These are phyloP conservation scores for Scheffersomyces lignosus DNA, from an alignment of 805 yeast genomes.

Conservation along the genomic window DNA sequence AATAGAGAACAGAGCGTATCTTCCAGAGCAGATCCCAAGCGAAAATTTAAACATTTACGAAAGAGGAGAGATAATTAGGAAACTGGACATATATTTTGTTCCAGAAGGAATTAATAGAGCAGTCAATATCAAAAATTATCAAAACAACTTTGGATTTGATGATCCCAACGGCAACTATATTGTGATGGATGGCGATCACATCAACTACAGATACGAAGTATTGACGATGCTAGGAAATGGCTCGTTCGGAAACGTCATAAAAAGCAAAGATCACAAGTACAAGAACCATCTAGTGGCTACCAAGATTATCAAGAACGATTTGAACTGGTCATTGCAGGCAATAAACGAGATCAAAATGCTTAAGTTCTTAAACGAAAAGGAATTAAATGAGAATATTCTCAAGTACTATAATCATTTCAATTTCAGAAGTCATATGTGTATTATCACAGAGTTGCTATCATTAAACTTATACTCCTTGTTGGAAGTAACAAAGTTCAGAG, in stretches of 20 bases:
- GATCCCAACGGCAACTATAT: slow-evolving; percentile 65
- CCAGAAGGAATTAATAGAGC: slow-evolving; percentile 34
- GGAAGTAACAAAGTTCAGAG: slow-evolving; percentile 50
- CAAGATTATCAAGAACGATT: slow-evolving; percentile 72
- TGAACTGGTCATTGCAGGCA: slow-evolving; percentile 75
- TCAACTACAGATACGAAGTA: slow-evolving; percentile 72
- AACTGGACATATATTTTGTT: slow-evolving; percentile 48
- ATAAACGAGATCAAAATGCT: slow-evolving; percentile 72
- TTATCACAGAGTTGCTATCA: slow-evolving; percentile 70
- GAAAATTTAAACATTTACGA: slow-evolving; percentile 52
- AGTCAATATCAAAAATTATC: slow-evolving; percentile 39
- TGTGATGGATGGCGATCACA: slow-evolving; percentile 61
- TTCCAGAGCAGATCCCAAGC: neutral
- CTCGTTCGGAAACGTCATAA: slow-evolving; percentile 77
- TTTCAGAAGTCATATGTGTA: slow-evolving; percentile 81
- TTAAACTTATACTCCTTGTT: slow-evolving; percentile 63
- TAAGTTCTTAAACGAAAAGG: slow-evolving; percentile 41
- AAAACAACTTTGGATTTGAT: slow-evolving; percentile 68
- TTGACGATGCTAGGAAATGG: slow-evolving; percentile 66
- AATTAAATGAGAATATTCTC: slow-evolving; percentile 2
- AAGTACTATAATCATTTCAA: slow-evolving; percentile 66
- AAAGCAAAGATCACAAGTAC: slow-evolving; percentile 65
- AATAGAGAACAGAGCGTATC: neutral
- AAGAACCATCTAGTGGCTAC: slow-evolving; percentile 59
- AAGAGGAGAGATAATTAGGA: slow-evolving; percentile 57